A percentile compares a stretch with the other conserved stretches of the same genome.
Conservation (phyloP, 1,284 basidiomycete species). For the Macrocystidia cucumis region DNA sequence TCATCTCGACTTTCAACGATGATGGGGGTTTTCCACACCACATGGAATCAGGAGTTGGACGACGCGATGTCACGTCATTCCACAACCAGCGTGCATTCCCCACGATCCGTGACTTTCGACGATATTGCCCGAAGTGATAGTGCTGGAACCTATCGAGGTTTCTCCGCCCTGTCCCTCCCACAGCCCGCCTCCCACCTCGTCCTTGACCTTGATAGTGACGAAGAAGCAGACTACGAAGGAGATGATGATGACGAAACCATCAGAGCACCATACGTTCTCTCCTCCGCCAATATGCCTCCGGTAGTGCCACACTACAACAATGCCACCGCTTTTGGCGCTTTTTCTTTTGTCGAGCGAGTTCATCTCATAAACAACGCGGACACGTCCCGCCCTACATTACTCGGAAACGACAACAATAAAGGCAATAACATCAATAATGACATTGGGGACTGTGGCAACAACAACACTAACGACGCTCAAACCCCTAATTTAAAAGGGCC, state of each 20-base stretch:
- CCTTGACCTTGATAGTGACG: neutral
- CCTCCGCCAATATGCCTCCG: slow-evolving; percentile 1
- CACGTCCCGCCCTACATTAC: no score
- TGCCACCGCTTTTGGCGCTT: no score
- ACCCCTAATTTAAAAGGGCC: no score
- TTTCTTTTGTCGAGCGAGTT: no score
- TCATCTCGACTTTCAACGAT: neutral
- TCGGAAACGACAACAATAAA: no score
- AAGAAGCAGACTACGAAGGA: neutral
- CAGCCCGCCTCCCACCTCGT: no score
- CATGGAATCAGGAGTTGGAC: neutral
- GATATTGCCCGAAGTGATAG: neutral
- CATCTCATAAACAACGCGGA: no score
- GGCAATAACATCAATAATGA: no score
- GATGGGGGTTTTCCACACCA: neutral
- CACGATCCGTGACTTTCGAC: neutral
- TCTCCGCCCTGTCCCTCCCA: neutral
- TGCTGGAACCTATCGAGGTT: neutral
- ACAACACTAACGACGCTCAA: no score
- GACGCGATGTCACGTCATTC: neutral
- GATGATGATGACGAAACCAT: neutral
- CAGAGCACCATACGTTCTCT: slow-evolving; percentile 1
- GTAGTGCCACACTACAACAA: no score
- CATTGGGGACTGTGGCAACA: no score
- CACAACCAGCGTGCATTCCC: neutral